These are phyloP conservation scores for Nemania abortiva DNA, from an alignment of 2,329 filamentous ascomycete genomes.

Conservation along the genomic window DNA sequence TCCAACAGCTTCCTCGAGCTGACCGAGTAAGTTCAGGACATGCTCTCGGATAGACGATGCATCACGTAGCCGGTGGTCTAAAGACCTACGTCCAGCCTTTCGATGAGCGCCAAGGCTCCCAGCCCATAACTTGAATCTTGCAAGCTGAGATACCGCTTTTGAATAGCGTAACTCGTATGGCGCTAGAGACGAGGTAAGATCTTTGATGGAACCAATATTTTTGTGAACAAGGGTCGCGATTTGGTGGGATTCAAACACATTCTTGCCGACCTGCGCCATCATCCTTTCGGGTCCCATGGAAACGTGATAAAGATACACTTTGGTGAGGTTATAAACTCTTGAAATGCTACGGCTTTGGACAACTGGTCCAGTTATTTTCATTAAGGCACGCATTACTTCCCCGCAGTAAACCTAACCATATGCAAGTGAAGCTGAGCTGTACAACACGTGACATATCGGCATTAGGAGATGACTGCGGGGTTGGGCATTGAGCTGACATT, in stretches of 20 bases:
- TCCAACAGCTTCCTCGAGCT: not conserved
- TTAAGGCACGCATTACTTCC: not conserved
- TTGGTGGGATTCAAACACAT: not conserved
- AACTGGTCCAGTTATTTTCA: not conserved
- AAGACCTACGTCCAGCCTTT: conserved; percentile 5
- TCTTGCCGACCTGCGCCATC: not conserved
- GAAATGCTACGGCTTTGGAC: not conserved
- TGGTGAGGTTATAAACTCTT: not conserved
- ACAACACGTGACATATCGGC: conserved; percentile 11
- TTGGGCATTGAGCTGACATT: not conserved
- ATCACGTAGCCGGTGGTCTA: conserved; percentile 19
- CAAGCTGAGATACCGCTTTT: conserved; percentile 7
- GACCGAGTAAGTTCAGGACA: conserved; percentile 1
- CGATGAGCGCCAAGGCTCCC: conserved; percentile 17
- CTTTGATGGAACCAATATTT: not conserved
- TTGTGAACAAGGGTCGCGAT: conserved; percentile 9
- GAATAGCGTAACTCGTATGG: not conserved
- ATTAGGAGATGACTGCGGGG: not conserved
- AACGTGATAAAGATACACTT: not conserved
- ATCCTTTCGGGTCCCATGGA: not conserved
- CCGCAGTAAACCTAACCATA: not conserved
- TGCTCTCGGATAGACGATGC: conserved; percentile 7
- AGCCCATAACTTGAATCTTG: conserved; percentile 28
- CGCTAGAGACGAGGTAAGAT: not conserved
- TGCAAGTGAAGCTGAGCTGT: not conserved